Evolutionary conservation across 208 protist genomes (phyloP), one percentile per base, ranked within the genome.

Genomic region (Crithidia sp.): DNA sequence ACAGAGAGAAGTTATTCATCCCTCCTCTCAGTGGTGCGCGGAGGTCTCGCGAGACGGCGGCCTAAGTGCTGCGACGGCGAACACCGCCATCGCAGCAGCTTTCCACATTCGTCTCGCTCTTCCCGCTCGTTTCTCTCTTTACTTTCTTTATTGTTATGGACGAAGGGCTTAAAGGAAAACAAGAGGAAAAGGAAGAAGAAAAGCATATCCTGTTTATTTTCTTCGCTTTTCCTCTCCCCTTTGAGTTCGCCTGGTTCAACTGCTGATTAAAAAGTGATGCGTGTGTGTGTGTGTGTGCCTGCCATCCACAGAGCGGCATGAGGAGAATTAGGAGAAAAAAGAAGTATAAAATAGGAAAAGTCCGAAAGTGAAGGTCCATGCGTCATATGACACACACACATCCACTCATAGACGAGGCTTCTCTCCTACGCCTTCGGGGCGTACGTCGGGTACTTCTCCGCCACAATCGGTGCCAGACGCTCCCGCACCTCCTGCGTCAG

Each of bases 401-500:
- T 1, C 28, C 28, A 28, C 28, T 28, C 28, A 28, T 28, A 28
- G 28, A 28, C 28, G 28, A 28, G 28, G 0, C 28, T 28, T 28
- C 28, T 28, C 28, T 28, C 28, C 28, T 28, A 67, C 49, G 28
- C 62, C 50, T 57, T 40, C 7, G 71, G 54, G 4, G 77, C 78
- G 67, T 83, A 86, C 60, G 81, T 65, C 7, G 87, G 78, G 68
- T 92, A 95, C 75, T 92, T 90, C 37, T 45, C 64, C 7, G 62
- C 81, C 39, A 95, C 49, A 5, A 95, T 65, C 41, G 82, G 84
- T 41, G 76, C 77, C 47, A 95, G 61, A 17, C 79, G 65, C 59
- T 81, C 74, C 49, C 86, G 87, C 19, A 76, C 50, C 57, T 89
- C 85, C 6, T 54, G 74, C 13, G 85, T 63, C 10, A 96, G 65